Conservation (phyloP, 139 green algal species). For the Micractinium sp. region DNA sequence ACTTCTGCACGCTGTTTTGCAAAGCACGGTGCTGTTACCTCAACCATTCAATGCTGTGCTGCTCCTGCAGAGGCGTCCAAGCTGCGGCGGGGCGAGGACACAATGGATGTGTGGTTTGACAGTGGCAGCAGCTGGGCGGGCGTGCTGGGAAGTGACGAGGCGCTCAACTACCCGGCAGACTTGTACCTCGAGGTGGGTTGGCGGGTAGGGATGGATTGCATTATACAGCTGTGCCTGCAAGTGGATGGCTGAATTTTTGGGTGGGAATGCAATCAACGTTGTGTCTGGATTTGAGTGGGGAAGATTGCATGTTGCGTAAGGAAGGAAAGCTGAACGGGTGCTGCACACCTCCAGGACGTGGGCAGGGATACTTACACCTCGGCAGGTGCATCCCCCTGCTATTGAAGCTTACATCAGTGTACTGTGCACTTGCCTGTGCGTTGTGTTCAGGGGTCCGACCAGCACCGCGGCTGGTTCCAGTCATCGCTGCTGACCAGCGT, state of each 20-base stretch:
- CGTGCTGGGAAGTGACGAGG: constrained; percentile 67
- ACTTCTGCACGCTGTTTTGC: too few relatives aligned
- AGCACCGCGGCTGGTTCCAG: constrained; percentile 99
- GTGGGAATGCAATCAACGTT: too few relatives aligned
- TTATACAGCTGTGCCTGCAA: background rate
- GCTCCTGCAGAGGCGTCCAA: constrained; percentile 53
- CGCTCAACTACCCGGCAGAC: constrained; percentile 87
- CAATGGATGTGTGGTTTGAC: constrained; percentile 99
- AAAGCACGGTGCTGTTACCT: background rate
- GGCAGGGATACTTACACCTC: too few relatives aligned
- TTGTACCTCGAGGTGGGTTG: constrained; percentile 93
- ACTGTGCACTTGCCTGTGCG: too few relatives aligned
- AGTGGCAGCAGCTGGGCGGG: constrained; percentile 93
- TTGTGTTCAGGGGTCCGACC: constrained; percentile 82
- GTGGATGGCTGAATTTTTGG: background rate
- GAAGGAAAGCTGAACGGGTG: too few relatives aligned
- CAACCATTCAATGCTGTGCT: background rate
- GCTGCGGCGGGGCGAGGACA: constrained; percentile 91
- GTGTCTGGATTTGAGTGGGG: too few relatives aligned
- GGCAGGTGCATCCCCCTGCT: too few relatives aligned
- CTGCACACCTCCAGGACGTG: too few relatives aligned
- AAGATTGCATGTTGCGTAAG: too few relatives aligned
- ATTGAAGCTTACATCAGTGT: too few relatives aligned
- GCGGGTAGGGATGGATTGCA: background rate
- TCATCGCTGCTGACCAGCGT: constrained; percentile 93